These are phyloP conservation scores for Phytophthora cryptogea DNA, from an alignment of 352 stramenopile genomes.

Conservation along the genomic window DNA sequence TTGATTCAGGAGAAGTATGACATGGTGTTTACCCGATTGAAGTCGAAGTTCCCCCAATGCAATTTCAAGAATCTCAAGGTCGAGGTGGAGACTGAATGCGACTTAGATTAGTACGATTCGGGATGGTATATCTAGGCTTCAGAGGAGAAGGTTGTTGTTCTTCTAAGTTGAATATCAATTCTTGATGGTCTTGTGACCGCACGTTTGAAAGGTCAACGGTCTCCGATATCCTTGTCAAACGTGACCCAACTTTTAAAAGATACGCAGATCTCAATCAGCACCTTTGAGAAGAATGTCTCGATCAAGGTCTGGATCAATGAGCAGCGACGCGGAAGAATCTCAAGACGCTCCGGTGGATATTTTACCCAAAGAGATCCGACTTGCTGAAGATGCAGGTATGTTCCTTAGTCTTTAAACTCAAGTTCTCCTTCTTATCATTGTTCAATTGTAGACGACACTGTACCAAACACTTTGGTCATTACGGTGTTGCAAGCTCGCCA, in stretches of 20 bases:
- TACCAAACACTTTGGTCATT: slow-evolving; percentile 75
- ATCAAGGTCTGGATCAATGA: slow-evolving; percentile 8
- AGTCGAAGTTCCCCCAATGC: slow-evolving; percentile 13
- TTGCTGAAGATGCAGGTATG: slow-evolving; percentile 45
- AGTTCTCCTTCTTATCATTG: not conserved
- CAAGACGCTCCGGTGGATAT: slow-evolving; percentile 59
- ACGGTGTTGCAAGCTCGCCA: slow-evolving; percentile 70
- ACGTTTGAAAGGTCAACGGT: slow-evolving; percentile 18
- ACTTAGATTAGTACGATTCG: too few relatives aligned
- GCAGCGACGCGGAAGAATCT: slow-evolving; percentile 12
- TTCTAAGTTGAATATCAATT: slow-evolving; percentile 4
- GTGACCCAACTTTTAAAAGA: slow-evolving; percentile 25
- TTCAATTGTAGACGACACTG: slow-evolving; percentile 44
- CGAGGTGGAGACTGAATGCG: not conserved
- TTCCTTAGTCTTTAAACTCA: not conserved
- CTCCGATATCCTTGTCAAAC: slow-evolving; percentile 19
- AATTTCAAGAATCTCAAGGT: slow-evolving; percentile 17
- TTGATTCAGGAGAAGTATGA: slow-evolving; percentile 15
- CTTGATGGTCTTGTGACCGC: not conserved
- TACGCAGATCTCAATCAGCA: slow-evolving; percentile 5
- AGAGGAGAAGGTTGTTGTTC: not conserved
- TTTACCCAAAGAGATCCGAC: slow-evolving; percentile 56
- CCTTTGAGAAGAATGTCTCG: not conserved
- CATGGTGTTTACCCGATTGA: not conserved
- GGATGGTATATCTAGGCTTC: too few relatives aligned